Conservation (phyloP, 2,329 filamentous ascomycete genomes). For the Verticillium dahliae region DNA sequence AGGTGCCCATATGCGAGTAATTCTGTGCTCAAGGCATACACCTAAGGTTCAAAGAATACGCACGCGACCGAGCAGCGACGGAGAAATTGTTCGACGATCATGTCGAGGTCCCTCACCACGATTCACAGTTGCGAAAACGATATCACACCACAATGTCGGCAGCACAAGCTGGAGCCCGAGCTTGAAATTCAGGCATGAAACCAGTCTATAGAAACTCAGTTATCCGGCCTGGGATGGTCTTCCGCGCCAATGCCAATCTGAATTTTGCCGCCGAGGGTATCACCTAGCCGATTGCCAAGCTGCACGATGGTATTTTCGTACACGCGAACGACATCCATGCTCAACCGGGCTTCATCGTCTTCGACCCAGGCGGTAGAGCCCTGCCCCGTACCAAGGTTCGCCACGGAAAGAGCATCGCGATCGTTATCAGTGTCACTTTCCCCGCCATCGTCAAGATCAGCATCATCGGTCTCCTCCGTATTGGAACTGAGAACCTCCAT, state of each 20-base stretch:
- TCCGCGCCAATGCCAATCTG: neutral
- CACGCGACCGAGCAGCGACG: too few relatives aligned
- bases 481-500: conserved; percentile 56
- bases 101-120: too few relatives aligned
- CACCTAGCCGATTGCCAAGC: conserved; percentile 61
- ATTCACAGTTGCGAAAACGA: too few relatives aligned
- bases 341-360: conserved; percentile 39
- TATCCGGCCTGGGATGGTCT: too few relatives aligned
- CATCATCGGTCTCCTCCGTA: conserved; percentile 14
- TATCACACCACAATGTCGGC: too few relatives aligned
- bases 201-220: too few relatives aligned
- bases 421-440: conserved; percentile 11
- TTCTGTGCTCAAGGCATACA: too few relatives aligned
- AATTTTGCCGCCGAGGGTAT: conserved; percentile 13
- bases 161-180: too few relatives aligned
- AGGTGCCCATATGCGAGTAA: too few relatives aligned
- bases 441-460: conserved; percentile 24
- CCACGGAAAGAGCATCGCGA: conserved; percentile 18
- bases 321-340: conserved; percentile 67
- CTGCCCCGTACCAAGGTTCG: conserved; percentile 29
- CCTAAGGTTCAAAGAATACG: too few relatives aligned
- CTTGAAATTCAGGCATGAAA: too few relatives aligned
- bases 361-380: conserved; percentile 28
- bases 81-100: too few relatives aligned
- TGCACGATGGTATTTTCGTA: conserved; percentile 76